Evolutionary conservation across 352 stramenopile species (phyloP).

Genomic region (Globisporangium rhizosaccharum): DNA sequence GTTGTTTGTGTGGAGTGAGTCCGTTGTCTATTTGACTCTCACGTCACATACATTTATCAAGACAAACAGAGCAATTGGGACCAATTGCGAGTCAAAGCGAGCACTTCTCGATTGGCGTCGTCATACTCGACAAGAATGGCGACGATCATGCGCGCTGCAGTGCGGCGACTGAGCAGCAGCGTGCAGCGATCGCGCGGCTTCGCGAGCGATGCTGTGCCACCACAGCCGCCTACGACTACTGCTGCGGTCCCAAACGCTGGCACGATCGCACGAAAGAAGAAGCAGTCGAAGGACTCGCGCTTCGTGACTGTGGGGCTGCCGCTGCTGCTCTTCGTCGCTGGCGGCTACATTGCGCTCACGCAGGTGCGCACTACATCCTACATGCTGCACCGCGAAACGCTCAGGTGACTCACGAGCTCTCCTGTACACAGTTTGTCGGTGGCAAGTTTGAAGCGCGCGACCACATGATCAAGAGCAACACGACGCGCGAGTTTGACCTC

Average conservation of each 20-base stretch:
- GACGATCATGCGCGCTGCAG: neutral
- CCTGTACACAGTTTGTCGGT: conserved; percentile 51
- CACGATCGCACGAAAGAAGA: conserved; percentile 22
- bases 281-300: conserved; percentile 46
- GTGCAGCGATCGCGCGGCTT: conserved; percentile 4
- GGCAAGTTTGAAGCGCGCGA: conserved; percentile 82
- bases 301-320: conserved; percentile 71
- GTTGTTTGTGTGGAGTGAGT: neutral
- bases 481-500: conserved; percentile 71
- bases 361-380: conserved; percentile 34
- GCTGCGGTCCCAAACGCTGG: conserved; percentile 2
- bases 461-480: conserved; percentile 80
- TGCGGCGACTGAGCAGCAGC: neutral
- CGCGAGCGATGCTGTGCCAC: conserved; percentile 1
- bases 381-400: neutral
- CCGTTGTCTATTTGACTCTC: neutral
- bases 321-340: conserved; percentile 79
- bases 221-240: neutral
- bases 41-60: neutral
- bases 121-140: neutral
- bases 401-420: neutral
- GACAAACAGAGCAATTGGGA: neutral
- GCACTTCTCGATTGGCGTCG: no score
- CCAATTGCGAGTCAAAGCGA: no score
- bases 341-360: conserved; percentile 66